Base-by-base conservation (phyloP, 2,329 filamentous ascomycete species). In the Epichloe coenophiala region DNA sequence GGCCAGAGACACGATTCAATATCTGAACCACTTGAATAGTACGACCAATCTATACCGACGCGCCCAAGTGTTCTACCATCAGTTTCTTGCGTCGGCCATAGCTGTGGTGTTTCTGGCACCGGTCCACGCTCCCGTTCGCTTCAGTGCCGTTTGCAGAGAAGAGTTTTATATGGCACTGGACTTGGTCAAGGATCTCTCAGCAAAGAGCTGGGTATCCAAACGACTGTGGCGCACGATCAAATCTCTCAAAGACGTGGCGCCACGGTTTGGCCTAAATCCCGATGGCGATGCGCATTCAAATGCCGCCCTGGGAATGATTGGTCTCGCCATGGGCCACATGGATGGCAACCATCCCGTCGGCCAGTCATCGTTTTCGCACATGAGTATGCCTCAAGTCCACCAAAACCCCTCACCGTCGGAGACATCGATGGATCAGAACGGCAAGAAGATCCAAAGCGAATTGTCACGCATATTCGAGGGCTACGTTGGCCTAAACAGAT, bases 131-230 rank as follows among this genome's bases (percentile, higher is more conserved):
- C 85, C 86, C 0, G 76, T 84, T 0, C 75, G 81, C 27, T 90
- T 89, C 63, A 84, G 80, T 57, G 70, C 75, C 9, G 66, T 73
- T 23, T 88, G 84, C 55, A 76, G 85, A 17, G 79, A 85, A 43
- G 86, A 90, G 63, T 90, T 90, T 61, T 88, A 88, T 68, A 80
- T 85, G 74, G 84, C 83, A 0, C 74, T 90, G 1, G 83, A 88
- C 49, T 71, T 90, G 3, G 78, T 90, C 39, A 83, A 85, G 54
- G 82, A 84, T 50, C 74, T 90, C 50, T 86, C 81, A 3, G 77
- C 78, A 33, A 81, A 83, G 59, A 85, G 80, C 27, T 86, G 78
- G 68, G 81, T 88, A 2, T 84, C 80, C 5, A 81, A 85, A 57
- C 75, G 85, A 1, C 68, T 90, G 1, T 90, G 86, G 86, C 77